Conservation (phyloP, 331 rosid species). For the Phaseolus coccineus region DNA sequence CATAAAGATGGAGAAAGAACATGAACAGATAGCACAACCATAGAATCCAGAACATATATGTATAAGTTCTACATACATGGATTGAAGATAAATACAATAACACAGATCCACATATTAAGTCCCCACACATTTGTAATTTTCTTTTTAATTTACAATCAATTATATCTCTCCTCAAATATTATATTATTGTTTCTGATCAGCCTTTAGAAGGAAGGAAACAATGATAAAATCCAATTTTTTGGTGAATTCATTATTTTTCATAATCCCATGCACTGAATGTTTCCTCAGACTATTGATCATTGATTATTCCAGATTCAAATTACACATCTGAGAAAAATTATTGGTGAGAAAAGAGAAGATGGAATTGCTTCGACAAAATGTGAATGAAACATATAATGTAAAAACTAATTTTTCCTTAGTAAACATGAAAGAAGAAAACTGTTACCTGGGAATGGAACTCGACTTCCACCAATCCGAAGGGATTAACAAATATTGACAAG, state of each 20-base stretch:
- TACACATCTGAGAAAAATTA: background rate
- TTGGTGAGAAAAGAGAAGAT: background rate
- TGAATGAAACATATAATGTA: conserved; percentile 37
- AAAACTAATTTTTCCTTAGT: background rate
- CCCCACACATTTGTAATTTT: background rate
- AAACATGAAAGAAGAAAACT: background rate
- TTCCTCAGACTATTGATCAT: background rate
- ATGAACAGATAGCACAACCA: background rate
- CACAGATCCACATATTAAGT: conserved; percentile 12
- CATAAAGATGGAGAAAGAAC: background rate
- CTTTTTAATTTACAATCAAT: background rate
- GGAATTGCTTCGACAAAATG: conserved; percentile 11
- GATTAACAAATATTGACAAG: conserved; percentile 35
- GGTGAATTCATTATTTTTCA: conserved; percentile 1
- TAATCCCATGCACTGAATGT: background rate
- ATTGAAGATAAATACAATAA: background rate
- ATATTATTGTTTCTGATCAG: background rate
- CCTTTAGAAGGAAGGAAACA: background rate
- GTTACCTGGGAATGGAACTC: conserved; percentile 49
- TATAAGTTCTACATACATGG: background rate
- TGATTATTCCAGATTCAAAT: conserved; percentile 8
- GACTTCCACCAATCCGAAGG: conserved; percentile 39
- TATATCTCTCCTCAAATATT: background rate
- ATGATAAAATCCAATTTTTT: background rate
- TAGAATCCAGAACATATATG: background rate